phyloP scores from a whole-genome alignment of 805 yeast genomes.

The Yarrowia divulgata region DNA sequence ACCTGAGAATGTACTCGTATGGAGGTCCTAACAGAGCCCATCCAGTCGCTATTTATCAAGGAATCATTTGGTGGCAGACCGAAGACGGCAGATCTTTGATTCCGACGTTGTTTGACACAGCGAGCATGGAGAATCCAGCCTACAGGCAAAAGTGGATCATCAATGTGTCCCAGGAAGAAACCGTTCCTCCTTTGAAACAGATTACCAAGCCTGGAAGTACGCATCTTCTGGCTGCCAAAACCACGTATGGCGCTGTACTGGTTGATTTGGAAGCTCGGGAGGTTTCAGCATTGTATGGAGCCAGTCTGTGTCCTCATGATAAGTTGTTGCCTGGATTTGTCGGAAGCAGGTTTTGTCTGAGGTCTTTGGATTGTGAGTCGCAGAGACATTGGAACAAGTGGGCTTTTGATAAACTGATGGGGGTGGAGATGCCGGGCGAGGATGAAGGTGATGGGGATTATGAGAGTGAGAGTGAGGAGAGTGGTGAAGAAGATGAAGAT shows the following conservation, averaged over 20 bases:
- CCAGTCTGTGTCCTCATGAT: background rate
- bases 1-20: no score
- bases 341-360: background rate
- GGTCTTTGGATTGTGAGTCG: background rate
- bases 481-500: no score
- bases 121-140: background rate
- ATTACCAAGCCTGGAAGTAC: background rate
- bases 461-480: no score
- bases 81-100: background rate
- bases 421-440: no score
- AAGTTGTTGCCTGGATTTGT: background rate
- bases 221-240: background rate
- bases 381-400: no score
- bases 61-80: background rate
- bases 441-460: no score
- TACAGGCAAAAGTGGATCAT: background rate
- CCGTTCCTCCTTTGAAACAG: background rate
- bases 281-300: background rate
- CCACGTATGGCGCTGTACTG: background rate
- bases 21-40: background rate
- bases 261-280: background rate
- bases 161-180: background rate
- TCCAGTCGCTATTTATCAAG: background rate
- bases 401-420: no score
- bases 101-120: background rate